Evolutionary conservation across 208 protist species (phyloP).

Genomic region (Crithidia fasciculata): DNA sequence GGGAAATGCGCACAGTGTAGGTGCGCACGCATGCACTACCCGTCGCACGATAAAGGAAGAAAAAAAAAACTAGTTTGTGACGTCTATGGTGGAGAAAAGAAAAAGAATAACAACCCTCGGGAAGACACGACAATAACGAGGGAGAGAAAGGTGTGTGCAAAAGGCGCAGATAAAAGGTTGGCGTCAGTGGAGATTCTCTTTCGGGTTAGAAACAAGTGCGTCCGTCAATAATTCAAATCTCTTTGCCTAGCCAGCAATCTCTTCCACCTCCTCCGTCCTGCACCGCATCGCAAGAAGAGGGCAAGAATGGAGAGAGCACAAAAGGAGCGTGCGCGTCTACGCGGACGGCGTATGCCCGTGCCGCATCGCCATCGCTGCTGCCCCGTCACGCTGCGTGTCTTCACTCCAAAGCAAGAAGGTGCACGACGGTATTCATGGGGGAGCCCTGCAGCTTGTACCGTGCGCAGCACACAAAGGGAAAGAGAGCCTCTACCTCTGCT

Average conservation of each 20-base stretch:
- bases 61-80: background rate
- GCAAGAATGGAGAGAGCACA: background rate
- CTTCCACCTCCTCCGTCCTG: no score
- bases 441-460: conserved; percentile 78
- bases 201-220: no score
- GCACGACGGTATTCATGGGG: conserved; percentile 74
- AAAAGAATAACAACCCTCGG: background rate
- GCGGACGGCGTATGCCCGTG: no score
- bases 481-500: conserved; percentile 41
- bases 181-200: no score
- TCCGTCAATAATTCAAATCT: no score
- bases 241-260: no score
- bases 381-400: background rate
- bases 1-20: no score
- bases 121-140: background rate
- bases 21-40: no score
- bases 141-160: background rate
- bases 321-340: no score
- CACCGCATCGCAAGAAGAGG: no score
- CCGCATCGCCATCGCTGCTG: background rate
- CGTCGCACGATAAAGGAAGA: background rate
- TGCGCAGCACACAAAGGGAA: conserved; percentile 30
- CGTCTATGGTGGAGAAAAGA: background rate
- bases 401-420: conserved; percentile 19
- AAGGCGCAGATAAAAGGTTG: no score